Conservation (phyloP, 2,329 filamentous ascomycete species). For the Tothia fuscella region DNA sequence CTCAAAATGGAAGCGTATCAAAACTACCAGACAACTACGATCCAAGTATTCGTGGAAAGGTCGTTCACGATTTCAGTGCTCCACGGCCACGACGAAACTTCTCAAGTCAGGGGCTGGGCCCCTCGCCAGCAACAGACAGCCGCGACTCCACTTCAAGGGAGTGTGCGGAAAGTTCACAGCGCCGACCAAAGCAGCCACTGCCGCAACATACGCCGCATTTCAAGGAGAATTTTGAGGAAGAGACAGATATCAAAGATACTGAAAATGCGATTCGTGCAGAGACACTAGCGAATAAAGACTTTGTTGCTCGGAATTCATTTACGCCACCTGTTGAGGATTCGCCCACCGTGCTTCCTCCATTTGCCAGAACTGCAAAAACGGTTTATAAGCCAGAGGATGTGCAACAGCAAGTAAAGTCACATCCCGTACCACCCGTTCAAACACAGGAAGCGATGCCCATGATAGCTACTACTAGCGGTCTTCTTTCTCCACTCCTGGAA, state of each 20-base stretch:
- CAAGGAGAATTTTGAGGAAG: conserved; percentile 48
- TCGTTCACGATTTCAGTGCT: conserved; percentile 53
- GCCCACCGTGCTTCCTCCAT: conserved; percentile 14
- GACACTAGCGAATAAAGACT: conserved; percentile 35
- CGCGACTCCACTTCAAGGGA: conserved; percentile 1
- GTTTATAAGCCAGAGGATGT: conserved; percentile 3
- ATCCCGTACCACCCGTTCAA: conserved; percentile 1
- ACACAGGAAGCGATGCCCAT: not conserved
- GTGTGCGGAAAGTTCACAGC: conserved; percentile 10
- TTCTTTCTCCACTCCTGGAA: conserved; percentile 9
- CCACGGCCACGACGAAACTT: conserved; percentile 37
- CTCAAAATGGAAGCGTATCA: conserved; percentile 30
- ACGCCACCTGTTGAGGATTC: conserved; percentile 17
- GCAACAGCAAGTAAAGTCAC: not conserved
- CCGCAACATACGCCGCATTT: conserved; percentile 46
- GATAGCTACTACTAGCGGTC: not conserved
- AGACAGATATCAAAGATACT: conserved; percentile 25
- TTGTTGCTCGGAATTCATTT: conserved; percentile 32
- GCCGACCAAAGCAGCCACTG: conserved; percentile 21
- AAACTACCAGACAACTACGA: conserved; percentile 47
- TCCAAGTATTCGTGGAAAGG: conserved; percentile 49
- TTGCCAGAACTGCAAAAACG: conserved; percentile 7
- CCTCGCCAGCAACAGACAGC: not conserved
- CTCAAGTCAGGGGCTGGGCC: conserved; percentile 8
- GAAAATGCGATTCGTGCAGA: conserved; percentile 34